Evolutionary conservation across 1,284 basidiomycete species (phyloP), one percentile per base, ranked within the genome.

Genomic region (Marasmius tenuissimus): DNA sequence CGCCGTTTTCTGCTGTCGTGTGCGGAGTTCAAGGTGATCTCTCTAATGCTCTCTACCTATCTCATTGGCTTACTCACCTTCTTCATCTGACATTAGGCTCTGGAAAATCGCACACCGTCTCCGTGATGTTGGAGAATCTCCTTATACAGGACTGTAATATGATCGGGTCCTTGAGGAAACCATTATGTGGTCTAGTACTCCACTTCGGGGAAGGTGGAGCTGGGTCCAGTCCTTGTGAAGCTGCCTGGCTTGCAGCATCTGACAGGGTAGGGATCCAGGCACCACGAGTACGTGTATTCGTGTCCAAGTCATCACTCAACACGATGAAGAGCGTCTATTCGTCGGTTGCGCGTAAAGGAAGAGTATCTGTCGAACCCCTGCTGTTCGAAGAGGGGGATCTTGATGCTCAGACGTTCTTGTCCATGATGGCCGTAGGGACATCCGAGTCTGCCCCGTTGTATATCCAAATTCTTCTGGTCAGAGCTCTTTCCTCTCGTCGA

Each of bases 31-130:
- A 87, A 72, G 86, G 78, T 74, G 47, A 35, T 61, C 40, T 14
- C 40, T 35, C 18, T 27, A 49, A 8, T 5, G 20, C 33, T 27
- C 47, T n/a, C 34, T 38, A 14, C 37, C 16, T 48, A n/a, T 38
- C 35, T 40, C 22, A 27, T 14, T 37, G 37, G 16, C 34, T n/a
- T n/a, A n/a, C 73, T 27, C 75, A 69, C 54, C 72, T 72, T 6
- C 69, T 75, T 5, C 71, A 74, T 42, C 40, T 42, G 11, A 12
- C 40, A 6, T n/a, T 33, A 79, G 85, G 88, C 0, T 86, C 87
- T 0, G 88, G 88, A 16, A 91, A 91, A 67, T 89, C 87, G 0
- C 89, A 91, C 57, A 89, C 86, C 0, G 82, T 89, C 0, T 83
- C 87, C 0, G 80, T 87, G 0, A 74, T 91, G 1, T 70, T 91